Conservation (phyloP, 768 basidiomycete genomes). For the Lactarius sp. region DNA sequence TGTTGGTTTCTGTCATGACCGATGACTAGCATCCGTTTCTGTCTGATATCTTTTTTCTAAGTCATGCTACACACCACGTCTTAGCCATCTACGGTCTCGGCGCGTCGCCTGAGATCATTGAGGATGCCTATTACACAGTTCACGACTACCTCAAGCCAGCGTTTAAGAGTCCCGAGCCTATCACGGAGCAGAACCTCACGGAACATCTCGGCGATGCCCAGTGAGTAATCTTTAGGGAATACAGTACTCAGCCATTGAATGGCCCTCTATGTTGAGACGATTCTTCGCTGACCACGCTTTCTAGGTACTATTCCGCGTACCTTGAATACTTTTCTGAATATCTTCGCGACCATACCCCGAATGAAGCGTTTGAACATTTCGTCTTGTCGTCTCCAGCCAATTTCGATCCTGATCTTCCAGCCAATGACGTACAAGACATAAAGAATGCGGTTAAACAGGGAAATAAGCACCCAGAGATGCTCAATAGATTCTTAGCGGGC, state of each 20-base stretch:
- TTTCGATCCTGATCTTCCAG: conserved; percentile 30
- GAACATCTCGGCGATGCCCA: conserved; percentile 53
- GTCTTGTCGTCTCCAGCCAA: conserved; percentile 54
- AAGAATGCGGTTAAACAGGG: conserved; percentile 20
- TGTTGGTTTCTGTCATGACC: conserved; percentile 1
- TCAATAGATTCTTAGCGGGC: conserved; percentile 51
- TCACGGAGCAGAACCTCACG: conserved; percentile 45
- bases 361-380: conserved; percentile 51
- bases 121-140: conserved; percentile 37
- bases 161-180: conserved; percentile 40
- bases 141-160: conserved; percentile 40
- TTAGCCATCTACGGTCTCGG: conserved; percentile 60
- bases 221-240: conserved; percentile 33
- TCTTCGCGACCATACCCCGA: conserved; percentile 41
- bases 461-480: conserved; percentile 46
- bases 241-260: not conserved
- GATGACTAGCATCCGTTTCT: not conserved
- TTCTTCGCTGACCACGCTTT: not conserved
- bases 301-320: conserved; percentile 57
- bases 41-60: conserved; percentile 24
- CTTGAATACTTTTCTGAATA: conserved; percentile 47
- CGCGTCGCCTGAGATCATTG: conserved; percentile 39
- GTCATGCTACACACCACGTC: conserved; percentile 54
- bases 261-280: not conserved
- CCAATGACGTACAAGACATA: conserved; percentile 22